These are phyloP conservation scores for Letharia lupina DNA, from an alignment of 495 filamentous ascomycete species.

Conservation along the genomic window DNA sequence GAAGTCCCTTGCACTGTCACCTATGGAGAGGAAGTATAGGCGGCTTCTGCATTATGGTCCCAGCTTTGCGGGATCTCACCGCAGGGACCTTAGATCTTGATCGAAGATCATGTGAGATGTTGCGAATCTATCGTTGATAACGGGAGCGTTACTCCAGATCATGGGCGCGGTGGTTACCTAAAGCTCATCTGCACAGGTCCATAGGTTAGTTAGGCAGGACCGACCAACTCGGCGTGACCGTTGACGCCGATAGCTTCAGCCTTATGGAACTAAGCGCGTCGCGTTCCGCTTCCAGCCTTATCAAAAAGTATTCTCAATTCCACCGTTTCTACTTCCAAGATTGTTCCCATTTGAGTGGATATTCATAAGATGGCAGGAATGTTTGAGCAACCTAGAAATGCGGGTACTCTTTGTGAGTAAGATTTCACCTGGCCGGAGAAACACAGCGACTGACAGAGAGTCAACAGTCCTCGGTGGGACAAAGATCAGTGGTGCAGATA, in stretches of 20 bases:
- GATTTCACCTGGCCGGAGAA: background rate
- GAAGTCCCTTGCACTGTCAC: slow-evolving; percentile 4
- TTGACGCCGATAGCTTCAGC: background rate
- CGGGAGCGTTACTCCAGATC: background rate
- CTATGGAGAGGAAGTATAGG: background rate
- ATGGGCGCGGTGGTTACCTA: background rate
- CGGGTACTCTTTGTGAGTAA: slow-evolving; percentile 58
- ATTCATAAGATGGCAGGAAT: slow-evolving; percentile 64
- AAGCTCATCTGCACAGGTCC: background rate
- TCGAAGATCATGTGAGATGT: background rate
- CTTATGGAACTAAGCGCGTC: background rate
- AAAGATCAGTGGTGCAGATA: slow-evolving; percentile 74
- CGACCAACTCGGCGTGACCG: too few species aligned
- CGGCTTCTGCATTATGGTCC: slow-evolving; percentile 5
- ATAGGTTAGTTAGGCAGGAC: background rate
- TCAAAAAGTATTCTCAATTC: slow-evolving; percentile 4
- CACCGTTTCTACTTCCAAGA: background rate
- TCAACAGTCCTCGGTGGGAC: slow-evolving; percentile 22
- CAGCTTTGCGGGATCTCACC: slow-evolving; percentile 5
- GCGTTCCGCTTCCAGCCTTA: slow-evolving; percentile 10
- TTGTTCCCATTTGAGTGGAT: background rate
- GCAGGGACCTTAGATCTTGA: background rate
- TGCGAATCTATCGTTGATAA: background rate
- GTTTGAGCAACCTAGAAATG: slow-evolving; percentile 81
- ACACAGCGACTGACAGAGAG: background rate